These are phyloP conservation scores for Xylaria sp. DNA, from an alignment of 2,329 filamentous ascomycete species.

Conservation along the genomic window DNA sequence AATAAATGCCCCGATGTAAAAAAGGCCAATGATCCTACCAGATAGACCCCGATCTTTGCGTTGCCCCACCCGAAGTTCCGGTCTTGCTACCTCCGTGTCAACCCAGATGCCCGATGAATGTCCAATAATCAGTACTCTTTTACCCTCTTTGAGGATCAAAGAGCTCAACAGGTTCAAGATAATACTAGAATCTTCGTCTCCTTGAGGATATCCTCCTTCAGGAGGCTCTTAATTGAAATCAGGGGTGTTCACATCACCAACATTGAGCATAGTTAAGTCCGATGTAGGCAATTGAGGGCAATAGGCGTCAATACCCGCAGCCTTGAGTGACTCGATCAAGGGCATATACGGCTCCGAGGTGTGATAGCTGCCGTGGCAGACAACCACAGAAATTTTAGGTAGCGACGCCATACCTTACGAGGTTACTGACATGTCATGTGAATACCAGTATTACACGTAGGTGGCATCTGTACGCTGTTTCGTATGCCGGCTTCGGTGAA, in stretches of 20 bases:
- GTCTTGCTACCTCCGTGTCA: slow-evolving; percentile 41
- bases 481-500: too few species aligned
- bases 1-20: slow-evolving; percentile 41
- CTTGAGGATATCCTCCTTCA: slow-evolving; percentile 39
- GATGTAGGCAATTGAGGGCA: slow-evolving; percentile 44
- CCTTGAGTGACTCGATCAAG: slow-evolving; percentile 34
- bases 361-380: slow-evolving; percentile 41
- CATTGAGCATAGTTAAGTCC: slow-evolving; percentile 36
- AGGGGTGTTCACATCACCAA: slow-evolving; percentile 30
- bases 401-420: too few species aligned
- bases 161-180: slow-evolving; percentile 20
- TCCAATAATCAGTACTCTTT: slow-evolving; percentile 39
- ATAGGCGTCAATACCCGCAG: slow-evolving; percentile 39
- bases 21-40: slow-evolving; percentile 39
- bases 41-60: slow-evolving; percentile 25
- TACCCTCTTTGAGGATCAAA: slow-evolving; percentile 30
- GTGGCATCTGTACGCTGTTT: too few species aligned
- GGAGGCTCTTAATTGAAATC: slow-evolving; percentile 37
- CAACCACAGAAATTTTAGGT: slow-evolving; percentile 27
- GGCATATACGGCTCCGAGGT: slow-evolving; percentile 40
- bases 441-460: too few species aligned
- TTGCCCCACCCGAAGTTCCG: slow-evolving; percentile 36
- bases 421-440: too few species aligned
- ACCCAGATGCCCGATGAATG: slow-evolving; percentile 45
- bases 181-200: slow-evolving; percentile 24